Base-by-base conservation (phyloP, 106 monocot genomes). In the Platanthera zijinensis region DNA sequence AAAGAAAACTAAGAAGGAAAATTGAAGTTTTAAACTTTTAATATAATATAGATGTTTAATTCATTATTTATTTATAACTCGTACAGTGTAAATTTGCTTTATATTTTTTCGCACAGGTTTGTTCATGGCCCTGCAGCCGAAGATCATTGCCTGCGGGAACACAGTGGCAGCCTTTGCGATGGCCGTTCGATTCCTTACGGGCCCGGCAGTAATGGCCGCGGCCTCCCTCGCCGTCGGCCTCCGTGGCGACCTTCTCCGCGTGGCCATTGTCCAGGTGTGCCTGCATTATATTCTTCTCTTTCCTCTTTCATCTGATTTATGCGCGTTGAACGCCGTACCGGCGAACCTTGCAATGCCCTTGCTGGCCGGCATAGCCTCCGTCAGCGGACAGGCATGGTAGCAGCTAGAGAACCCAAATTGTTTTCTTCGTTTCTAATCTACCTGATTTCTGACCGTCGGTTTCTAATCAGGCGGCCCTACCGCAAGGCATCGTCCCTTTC, bases 81-180 rank as follows among this genome's bases (percentile, higher is more conserved):
- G n/a, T n/a, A n/a, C n/a, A n/a, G n/a, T n/a, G n/a, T n/a, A n/a
- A n/a, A n/a, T n/a, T n/a, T n/a, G n/a, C n/a, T n/a, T n/a, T n/a
- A n/a, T n/a, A n/a, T n/a, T n/a, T n/a, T n/a, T n/a, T n/a, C n/a
- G n/a, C n/a, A n/a, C 84, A 93, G 92, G 92, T n/a, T 67, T 93
- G 52, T 93, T 93, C 77, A 93, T 90, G 92, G 92, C 92, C 57
- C 72, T 90, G 74, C 92, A 93, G 61, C 90, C 92, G 7, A 81
- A 72, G 51, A 87, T 93, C 19, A 90, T 93, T 69, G 90, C 92
- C 7, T 93, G 93, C 69, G 93, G 93, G 19, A 90, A 88, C 75
- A 52, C 83, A 0, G 79, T 76, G 19, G 93, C 93, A 11, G 68
- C 74, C 6, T 85, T 84, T 53, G 72, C 90, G 17, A 93, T 90